Evolutionary conservation across 2,329 filamentous ascomycete genomes (phyloP), one percentile per base, ranked within the genome.

Genomic region (Corniculantispora saksenae): DNA sequence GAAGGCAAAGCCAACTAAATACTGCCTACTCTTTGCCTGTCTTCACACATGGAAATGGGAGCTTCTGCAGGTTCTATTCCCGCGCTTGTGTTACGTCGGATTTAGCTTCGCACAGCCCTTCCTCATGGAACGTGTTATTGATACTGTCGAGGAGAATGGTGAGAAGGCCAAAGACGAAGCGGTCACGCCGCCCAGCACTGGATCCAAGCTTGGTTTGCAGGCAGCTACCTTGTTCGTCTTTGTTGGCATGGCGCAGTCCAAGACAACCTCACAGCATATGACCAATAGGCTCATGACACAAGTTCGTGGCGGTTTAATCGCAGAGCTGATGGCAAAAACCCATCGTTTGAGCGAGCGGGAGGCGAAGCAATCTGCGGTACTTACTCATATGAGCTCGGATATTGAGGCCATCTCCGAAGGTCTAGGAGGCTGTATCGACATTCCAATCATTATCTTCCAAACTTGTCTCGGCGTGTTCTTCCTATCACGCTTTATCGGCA

Each of bases 251-350:
- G 57, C 57, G n/a, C 8, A 32, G 40, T 29, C 57, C 21, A 48
- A 38, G 27, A n/a, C 57, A 4, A 17, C 43, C 5, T 19, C 27
- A 8, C 12, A 29, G 15, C 57, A 60, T 17, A n/a, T 60, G 43
- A 32, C 27, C 3, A 48, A 60, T 50, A 73, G 74, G 21, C 68
- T 71, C 38, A 73, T 76, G 43, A 72, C 74, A 9, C 70, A 75
- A 68, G 64, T 74, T 27, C 73, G 77, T 13, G 75, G 71, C 3
- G 71, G 68, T 2, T 69, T 79, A 8, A 66, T 76, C 7, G 78
- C 81, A 0, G 76, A 83, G 69, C 79, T 87, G n/a, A 85, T 83
- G 68, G 76, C 77, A 19, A 81, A 82, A 66, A 80, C 79, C 0
- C 66, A 80, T 6, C 66, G 68, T 3, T 66, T 80, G 13, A 70